Conservation (phyloP, 2,329 filamentous ascomycete genomes). For the Fusarium coffeatum region DNA sequence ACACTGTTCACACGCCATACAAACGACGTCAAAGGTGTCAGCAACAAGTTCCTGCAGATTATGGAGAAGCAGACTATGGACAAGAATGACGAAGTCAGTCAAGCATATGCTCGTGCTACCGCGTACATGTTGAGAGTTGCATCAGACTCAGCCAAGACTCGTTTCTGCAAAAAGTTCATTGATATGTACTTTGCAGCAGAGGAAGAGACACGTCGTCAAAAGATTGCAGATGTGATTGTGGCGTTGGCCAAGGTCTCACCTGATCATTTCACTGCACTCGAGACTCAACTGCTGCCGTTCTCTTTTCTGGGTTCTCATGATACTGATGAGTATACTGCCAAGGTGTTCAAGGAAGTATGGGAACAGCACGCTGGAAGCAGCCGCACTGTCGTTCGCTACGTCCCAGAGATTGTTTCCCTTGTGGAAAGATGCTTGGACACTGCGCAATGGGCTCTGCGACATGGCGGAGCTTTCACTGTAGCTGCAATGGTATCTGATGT, state of each 20-base stretch:
- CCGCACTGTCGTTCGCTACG: slow-evolving; percentile 83
- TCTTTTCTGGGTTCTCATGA: slow-evolving; percentile 91
- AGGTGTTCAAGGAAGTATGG: slow-evolving; percentile 89
- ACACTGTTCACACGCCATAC: slow-evolving; percentile 85
- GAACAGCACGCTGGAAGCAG: slow-evolving; percentile 88
- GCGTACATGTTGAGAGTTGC: slow-evolving; percentile 82
- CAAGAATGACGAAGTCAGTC: slow-evolving; percentile 92
- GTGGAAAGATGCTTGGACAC: slow-evolving; percentile 77
- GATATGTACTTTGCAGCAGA: slow-evolving; percentile 85
- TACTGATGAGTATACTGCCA: slow-evolving; percentile 79
- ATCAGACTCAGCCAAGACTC: slow-evolving; percentile 60
- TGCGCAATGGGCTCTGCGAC: slow-evolving; percentile 89
- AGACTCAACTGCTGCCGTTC: slow-evolving; percentile 82
- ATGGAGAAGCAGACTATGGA: slow-evolving; percentile 87
- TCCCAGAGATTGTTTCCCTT: slow-evolving; percentile 81
- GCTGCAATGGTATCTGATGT: slow-evolving; percentile 78
- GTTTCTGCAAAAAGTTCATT: slow-evolving; percentile 66
- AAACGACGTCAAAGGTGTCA: slow-evolving; percentile 78
- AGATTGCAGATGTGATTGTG: slow-evolving; percentile 84
- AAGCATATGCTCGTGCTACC: slow-evolving; percentile 85
- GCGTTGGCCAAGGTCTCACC: slow-evolving; percentile 87
- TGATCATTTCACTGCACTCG: slow-evolving; percentile 85
- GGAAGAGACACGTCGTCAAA: slow-evolving; percentile 78
- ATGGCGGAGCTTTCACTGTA: slow-evolving; percentile 84
- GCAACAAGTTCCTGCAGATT: slow-evolving; percentile 79